Conservation (phyloP, 2,329 filamentous ascomycete genomes). For the Niveomyces coronatus region DNA sequence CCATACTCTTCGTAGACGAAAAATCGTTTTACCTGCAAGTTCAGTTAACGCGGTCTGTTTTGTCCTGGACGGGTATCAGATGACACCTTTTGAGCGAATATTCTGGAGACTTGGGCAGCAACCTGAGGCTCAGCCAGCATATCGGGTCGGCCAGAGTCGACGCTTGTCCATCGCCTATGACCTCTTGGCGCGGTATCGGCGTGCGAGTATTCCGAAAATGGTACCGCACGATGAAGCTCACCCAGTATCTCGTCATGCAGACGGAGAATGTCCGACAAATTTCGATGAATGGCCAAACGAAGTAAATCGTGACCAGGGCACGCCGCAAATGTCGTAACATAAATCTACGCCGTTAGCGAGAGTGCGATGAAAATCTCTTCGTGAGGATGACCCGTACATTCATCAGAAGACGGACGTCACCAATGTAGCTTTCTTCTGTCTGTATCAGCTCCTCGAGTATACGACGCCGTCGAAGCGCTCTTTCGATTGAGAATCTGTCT, state of each 20-base stretch:
- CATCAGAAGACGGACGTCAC: slow-evolving; percentile 75
- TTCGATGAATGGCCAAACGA: slow-evolving; percentile 65
- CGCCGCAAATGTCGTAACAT: slow-evolving; percentile 65
- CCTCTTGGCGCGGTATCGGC: slow-evolving; percentile 21
- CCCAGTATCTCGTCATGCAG: slow-evolving; percentile 74
- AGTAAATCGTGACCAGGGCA: slow-evolving; percentile 50
- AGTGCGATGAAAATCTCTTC: slow-evolving; percentile 3
- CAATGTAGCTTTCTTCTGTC: slow-evolving; percentile 83
- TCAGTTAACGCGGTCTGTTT: neutral
- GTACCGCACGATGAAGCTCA: slow-evolving; percentile 61
- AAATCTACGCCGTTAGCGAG: slow-evolving; percentile 42
- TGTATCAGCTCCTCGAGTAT: slow-evolving; percentile 76
- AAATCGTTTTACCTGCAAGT: slow-evolving; percentile 62
- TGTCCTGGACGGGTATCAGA: neutral
- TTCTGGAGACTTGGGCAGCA: slow-evolving; percentile 49
- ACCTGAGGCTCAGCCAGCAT: slow-evolving; percentile 48
- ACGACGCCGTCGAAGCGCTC: slow-evolving; percentile 64
- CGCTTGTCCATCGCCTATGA: slow-evolving; percentile 38
- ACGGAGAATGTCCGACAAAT: slow-evolving; percentile 68
- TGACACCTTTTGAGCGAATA: slow-evolving; percentile 48
- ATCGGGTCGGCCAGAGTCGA: slow-evolving; percentile 37
- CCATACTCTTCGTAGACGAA: slow-evolving; percentile 87
- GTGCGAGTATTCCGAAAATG: slow-evolving; percentile 54
- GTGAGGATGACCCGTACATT: slow-evolving; percentile 53
- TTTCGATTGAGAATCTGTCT: slow-evolving; percentile 41